Conservation (phyloP, 2,329 filamentous ascomycete species). For the Aspergillus cejpii region DNA sequence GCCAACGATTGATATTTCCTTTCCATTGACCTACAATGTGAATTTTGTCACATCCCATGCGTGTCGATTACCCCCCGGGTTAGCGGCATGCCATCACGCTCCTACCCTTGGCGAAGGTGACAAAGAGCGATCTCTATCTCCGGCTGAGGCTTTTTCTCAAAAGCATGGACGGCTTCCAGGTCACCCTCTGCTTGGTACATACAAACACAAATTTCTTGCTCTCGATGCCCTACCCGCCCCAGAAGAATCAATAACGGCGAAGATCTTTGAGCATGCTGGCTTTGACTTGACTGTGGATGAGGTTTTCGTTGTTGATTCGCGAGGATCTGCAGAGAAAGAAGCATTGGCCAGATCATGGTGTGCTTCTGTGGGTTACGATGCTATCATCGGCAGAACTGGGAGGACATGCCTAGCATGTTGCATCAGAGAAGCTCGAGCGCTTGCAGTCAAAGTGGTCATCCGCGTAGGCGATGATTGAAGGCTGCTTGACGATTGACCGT, state of each 20-base stretch:
- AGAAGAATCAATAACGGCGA: conserved; percentile 6
- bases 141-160: conserved; percentile 2
- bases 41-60: conserved; percentile 51
- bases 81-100: conserved; percentile 12
- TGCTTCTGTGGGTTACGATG: conserved; percentile 37
- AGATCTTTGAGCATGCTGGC: background rate
- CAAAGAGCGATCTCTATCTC: conserved; percentile 1
- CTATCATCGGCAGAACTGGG: conserved; percentile 38
- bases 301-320: conserved; percentile 34
- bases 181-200: conserved; percentile 35
- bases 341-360: conserved; percentile 42
- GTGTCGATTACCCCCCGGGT: conserved; percentile 43
- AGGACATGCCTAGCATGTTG: conserved; percentile 38
- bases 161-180: conserved; percentile 27
- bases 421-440: conserved; percentile 39
- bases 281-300: conserved; percentile 13
- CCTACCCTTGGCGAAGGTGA: background rate
- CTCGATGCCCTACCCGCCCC: conserved; percentile 21
- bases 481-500: too few species aligned
- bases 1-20: conserved; percentile 21
- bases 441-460: conserved; percentile 36
- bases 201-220: conserved; percentile 28
- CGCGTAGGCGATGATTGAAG: conserved; percentile 32
- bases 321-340: conserved; percentile 32
- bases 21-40: conserved; percentile 46